A percentile compares a stretch with the other conserved stretches of the same genome.
Evolutionary conservation across 129 eudicot genomes (phyloP).

Genomic region (Saussurea involucrata): DNA sequence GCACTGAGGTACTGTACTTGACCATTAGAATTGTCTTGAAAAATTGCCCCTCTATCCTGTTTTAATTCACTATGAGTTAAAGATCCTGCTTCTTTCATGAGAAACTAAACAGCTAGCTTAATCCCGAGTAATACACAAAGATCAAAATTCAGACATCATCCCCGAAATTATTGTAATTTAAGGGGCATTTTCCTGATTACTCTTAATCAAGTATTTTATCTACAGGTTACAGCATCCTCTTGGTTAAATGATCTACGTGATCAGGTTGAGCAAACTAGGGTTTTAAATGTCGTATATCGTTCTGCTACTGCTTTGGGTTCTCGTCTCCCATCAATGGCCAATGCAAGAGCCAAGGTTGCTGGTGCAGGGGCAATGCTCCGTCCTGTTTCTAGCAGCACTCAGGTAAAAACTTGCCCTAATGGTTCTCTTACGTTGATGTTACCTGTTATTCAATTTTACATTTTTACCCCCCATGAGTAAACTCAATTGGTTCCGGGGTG

Average conservation of each 20-base stretch:
- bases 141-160: neutral
- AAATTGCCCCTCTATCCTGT: neutral
- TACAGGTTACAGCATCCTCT: slow-evolving; percentile 93
- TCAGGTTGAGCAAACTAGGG: slow-evolving; percentile 91
- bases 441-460: neutral
- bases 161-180: neutral
- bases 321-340: slow-evolving; percentile 91
- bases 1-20: slow-evolving; percentile 71
- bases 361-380: slow-evolving; percentile 93
- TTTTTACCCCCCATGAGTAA: neutral
- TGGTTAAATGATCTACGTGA: slow-evolving; percentile 97
- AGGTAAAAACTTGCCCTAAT: slow-evolving; percentile 36
- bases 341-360: slow-evolving; percentile 88
- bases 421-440: neutral
- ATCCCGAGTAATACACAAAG: neutral
- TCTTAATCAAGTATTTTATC: neutral
- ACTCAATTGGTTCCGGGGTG: too few species aligned
- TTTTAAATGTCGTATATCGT: slow-evolving; percentile 80
- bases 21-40: too few species aligned
- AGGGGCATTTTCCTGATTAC: neutral
- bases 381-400: slow-evolving; percentile 94
- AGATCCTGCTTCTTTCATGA: neutral
- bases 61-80: neutral
- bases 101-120: neutral
- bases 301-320: slow-evolving; percentile 96